phyloP scores from a whole-genome alignment of 257 asterid species.

The Solanum tacnaense region DNA sequence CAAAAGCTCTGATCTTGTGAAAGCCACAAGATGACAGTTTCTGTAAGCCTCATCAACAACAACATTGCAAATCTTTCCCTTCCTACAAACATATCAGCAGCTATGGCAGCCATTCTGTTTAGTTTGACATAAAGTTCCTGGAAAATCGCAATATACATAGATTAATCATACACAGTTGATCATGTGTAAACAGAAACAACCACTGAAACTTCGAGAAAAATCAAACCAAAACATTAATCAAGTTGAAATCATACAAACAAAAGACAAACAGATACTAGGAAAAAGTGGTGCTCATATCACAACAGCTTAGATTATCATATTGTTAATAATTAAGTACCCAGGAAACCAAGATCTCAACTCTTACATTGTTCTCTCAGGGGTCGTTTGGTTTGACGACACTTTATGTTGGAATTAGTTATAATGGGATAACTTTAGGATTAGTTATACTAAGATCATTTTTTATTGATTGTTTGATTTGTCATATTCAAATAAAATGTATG shows the following conservation, averaged over 20 bases:
- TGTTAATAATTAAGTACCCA: neutral
- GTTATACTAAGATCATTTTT: too few relatives aligned
- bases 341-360: neutral
- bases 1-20: constrained; percentile 94
- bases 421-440: too few relatives aligned
- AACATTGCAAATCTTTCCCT: constrained; percentile 88
- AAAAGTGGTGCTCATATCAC: neutral
- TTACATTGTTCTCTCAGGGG: neutral
- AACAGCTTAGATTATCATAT: neutral
- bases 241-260: neutral
- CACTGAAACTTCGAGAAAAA: neutral
- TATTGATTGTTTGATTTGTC: too few relatives aligned
- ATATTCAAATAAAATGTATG: too few relatives aligned
- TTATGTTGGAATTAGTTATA: too few relatives aligned
- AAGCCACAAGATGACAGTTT: constrained; percentile 91
- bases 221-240: neutral
- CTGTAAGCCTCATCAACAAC: constrained; percentile 92
- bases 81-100: constrained; percentile 93
- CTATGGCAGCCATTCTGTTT: constrained; percentile 76
- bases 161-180: neutral
- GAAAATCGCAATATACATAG: constrained; percentile 1
- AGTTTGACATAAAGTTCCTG: constrained; percentile 89
- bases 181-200: neutral
- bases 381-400: too few relatives aligned
- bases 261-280: neutral